These are phyloP conservation scores for Calycina herbarum DNA, from an alignment of 2,329 filamentous ascomycete species.

Conservation along the genomic window DNA sequence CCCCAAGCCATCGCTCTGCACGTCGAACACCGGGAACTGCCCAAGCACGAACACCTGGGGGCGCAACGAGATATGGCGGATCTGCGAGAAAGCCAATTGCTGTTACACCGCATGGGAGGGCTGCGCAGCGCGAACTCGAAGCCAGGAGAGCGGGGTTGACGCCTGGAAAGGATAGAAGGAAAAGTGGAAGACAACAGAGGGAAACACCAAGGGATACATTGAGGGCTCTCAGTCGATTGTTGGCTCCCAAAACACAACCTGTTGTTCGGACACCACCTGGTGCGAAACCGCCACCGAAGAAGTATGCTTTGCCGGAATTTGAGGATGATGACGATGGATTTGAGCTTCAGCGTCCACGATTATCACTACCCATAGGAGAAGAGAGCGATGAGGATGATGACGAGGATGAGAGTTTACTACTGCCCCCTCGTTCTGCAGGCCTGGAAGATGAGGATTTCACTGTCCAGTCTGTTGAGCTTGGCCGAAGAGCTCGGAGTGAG, in stretches of 20 bases:
- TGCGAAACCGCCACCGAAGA: conserved; percentile 17
- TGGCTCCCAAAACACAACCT: conserved; percentile 46
- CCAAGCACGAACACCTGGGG: conserved; percentile 32
- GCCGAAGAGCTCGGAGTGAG: conserved; percentile 53
- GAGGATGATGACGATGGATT: conserved; percentile 40
- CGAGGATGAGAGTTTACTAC: conserved; percentile 46
- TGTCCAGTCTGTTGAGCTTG: conserved; percentile 58
- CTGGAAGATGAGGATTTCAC: conserved; percentile 62
- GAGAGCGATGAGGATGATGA: conserved; percentile 56
- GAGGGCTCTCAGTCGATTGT: conserved; percentile 53
- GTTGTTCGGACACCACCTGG: conserved; percentile 34
- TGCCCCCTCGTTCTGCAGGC: conserved; percentile 53
- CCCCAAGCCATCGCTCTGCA: conserved; percentile 31
- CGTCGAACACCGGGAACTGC: conserved; percentile 30
- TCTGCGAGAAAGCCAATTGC: conserved; percentile 31
- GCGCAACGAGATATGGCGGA: conserved; percentile 19
- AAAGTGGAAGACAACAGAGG: conserved; percentile 55
- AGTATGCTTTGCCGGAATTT: conserved; percentile 22
- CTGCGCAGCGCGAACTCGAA: conserved; percentile 58
- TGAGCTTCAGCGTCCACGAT: conserved; percentile 52
- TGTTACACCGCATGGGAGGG: conserved; percentile 60
- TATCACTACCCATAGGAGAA: conserved; percentile 56
- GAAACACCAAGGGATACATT: conserved; percentile 57
- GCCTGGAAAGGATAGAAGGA: conserved; percentile 58
- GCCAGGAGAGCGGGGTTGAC: conserved; percentile 61